A percentile compares a stretch with the other conserved stretches of the same genome.
These are phyloP conservation scores for Picea abies DNA, from an alignment of 83 land plant genomes.

Conservation along the genomic window DNA sequence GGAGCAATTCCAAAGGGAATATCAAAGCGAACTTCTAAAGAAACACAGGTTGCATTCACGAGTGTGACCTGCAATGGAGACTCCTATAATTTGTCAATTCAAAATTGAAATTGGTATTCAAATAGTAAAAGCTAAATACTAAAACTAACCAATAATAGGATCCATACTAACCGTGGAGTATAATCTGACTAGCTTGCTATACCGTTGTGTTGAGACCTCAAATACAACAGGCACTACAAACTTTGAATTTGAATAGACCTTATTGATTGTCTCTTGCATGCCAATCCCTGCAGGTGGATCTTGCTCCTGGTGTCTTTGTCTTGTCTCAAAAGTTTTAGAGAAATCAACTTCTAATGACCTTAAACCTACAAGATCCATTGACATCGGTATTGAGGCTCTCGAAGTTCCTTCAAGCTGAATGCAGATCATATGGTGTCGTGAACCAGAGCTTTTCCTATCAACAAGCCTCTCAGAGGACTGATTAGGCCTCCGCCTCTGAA, in stretches of 20 bases:
- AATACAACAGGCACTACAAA: conserved; percentile 78
- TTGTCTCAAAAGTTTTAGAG: conserved; percentile 34
- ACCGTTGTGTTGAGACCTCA: conserved; percentile 88
- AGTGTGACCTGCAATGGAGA: conserved; percentile 67
- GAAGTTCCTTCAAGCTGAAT: conserved; percentile 93
- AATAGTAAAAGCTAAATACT: background rate
- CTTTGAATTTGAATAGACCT: conserved; percentile 20
- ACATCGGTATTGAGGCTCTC: conserved; percentile 75
- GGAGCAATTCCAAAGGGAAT: conserved; percentile 93
- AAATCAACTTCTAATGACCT: conserved; percentile 82
- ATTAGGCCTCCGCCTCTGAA: conserved; percentile 28
- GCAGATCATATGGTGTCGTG: conserved; percentile 71
- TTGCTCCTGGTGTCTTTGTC: conserved; percentile 18
- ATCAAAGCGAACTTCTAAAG: conserved; percentile 92
- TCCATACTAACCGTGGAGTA: conserved; percentile 79
- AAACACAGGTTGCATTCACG: conserved; percentile 75
- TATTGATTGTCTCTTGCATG: conserved; percentile 19
- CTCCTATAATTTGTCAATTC: no score
- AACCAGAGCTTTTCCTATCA: conserved; percentile 46
- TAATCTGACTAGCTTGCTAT: conserved; percentile 82
- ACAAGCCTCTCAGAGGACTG: conserved; percentile 58
- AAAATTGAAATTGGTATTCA: no score
- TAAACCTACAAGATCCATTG: conserved; percentile 94
- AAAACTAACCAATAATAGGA: background rate
- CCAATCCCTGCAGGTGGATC: background rate